phyloP scores from a whole-genome alignment of 805 yeast genomes.

The Clavispora vitiphila region DNA sequence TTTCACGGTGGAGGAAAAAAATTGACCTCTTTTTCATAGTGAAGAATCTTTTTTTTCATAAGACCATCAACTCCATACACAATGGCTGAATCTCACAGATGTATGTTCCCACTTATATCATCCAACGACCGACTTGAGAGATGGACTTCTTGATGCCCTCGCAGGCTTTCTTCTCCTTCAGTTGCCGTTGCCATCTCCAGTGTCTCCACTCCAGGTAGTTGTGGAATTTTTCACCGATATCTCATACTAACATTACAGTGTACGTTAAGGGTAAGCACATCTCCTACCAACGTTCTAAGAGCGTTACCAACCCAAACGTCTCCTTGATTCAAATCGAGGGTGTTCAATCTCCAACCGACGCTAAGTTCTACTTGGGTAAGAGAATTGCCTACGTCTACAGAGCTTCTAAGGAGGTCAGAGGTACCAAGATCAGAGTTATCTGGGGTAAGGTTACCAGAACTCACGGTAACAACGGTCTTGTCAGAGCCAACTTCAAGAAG shows the following conservation, averaged over 20 bases:
- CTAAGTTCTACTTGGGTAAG: slow-evolving; percentile 99
- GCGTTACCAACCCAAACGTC: slow-evolving; percentile 95
- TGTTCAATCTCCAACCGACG: slow-evolving; percentile 86
- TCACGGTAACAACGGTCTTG: slow-evolving; percentile 98
- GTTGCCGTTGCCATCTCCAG: background rate
- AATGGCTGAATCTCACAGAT: slow-evolving; percentile 98
- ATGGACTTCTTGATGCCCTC: background rate
- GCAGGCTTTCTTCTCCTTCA: background rate
- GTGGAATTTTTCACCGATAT: background rate
- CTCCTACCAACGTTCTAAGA: slow-evolving; percentile 99
- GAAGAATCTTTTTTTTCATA: slow-evolving; percentile 8
- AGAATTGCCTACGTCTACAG: slow-evolving; percentile 99
- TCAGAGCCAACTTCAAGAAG: slow-evolving; percentile 98
- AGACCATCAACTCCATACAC: slow-evolving; percentile 26
- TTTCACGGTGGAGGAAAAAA: slow-evolving; percentile 14
- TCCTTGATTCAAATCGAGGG: slow-evolving; percentile 97
- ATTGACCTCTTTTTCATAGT: slow-evolving; percentile 8
- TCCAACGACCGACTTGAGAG: background rate
- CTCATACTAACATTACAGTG: slow-evolving; percentile 51
- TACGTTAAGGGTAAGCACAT: slow-evolving; percentile 99
- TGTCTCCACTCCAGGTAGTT: background rate
- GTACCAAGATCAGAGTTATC: slow-evolving; percentile 98
- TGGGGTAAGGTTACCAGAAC: slow-evolving; percentile 99
- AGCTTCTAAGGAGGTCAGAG: slow-evolving; percentile 96
- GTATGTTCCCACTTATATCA: slow-evolving; percentile 50